These are phyloP conservation scores for Cystoisospora suis DNA, from an alignment of 169 alveolate genomes.

Conservation along the genomic window DNA sequence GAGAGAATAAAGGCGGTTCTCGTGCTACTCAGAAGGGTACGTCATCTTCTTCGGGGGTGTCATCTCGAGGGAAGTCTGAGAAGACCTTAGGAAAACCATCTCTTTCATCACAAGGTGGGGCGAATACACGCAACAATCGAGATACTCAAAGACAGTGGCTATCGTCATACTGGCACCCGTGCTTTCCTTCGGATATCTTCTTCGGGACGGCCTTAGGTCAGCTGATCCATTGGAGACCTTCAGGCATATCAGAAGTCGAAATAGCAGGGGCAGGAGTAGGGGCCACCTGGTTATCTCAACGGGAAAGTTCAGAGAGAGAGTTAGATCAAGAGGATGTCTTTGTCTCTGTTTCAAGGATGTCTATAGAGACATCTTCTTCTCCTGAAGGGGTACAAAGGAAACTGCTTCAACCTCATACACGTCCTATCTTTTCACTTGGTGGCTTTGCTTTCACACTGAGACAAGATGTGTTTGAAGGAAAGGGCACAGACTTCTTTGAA, in stretches of 20 bases:
- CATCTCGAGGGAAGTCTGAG: no score
- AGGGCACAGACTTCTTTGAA: no score
- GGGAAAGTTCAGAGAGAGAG: no score
- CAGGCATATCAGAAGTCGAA: neutral
- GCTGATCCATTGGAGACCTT: neutral
- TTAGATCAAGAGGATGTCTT: no score
- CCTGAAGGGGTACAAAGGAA: no score
- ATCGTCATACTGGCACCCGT: slow-evolving; percentile 29
- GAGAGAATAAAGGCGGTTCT: no score
- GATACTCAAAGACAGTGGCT: slow-evolving; percentile 32
- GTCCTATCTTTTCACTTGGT: slow-evolving; percentile 42
- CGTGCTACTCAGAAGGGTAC: no score
- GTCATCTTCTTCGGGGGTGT: no score
- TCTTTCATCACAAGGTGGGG: neutral
- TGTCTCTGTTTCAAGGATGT: no score
- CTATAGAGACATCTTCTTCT: no score
- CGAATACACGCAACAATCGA: neutral
- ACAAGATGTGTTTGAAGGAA: no score
- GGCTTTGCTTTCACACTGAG: slow-evolving; percentile 15
- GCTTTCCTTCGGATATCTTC: slow-evolving; percentile 13
- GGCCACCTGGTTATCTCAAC: neutral
- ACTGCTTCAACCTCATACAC: slow-evolving; percentile 42
- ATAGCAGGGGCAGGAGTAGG: slow-evolving; percentile 36
- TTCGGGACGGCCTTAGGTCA: slow-evolving; percentile 1
- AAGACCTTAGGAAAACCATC: no score